Percentiles rank a stretch among this genome's conserved stretches.
Evolutionary conservation across 768 basidiomycete species (phyloP).

Genomic region (Mycena pura): DNA sequence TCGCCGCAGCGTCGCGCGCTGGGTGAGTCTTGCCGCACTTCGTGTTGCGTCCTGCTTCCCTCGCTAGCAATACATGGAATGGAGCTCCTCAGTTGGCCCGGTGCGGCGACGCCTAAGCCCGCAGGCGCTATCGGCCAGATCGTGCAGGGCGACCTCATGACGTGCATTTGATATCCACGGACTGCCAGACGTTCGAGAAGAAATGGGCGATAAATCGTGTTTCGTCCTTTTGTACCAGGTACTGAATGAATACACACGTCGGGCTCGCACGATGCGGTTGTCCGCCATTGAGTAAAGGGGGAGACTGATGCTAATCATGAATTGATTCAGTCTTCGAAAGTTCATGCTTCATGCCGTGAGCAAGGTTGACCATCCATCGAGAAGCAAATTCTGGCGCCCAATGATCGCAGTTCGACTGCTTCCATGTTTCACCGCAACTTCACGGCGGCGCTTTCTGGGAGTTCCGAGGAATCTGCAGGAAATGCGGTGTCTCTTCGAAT

Average conservation of each 20-base stretch:
- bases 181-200: constrained; percentile 39
- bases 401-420: background rate
- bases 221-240: background rate
- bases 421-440: too few relatives aligned
- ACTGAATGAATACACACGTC: too few relatives aligned
- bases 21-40: too few relatives aligned
- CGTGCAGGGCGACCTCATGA: constrained; percentile 22
- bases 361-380: background rate
- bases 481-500: background rate
- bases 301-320: too few relatives aligned
- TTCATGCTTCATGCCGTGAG: background rate
- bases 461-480: background rate
- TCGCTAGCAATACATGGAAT: constrained; percentile 22
- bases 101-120: constrained; percentile 18
- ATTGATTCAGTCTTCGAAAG: background rate
- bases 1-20: background rate
- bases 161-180: constrained; percentile 30
- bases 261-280: too few relatives aligned
- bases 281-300: too few relatives aligned
- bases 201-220: constrained; percentile 31
- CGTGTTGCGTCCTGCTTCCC: too few relatives aligned
- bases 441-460: background rate
- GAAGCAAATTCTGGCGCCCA: too few relatives aligned
- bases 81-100: constrained; percentile 28
- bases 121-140: constrained; percentile 27